phyloP scores from a whole-genome alignment of 164 flowering plant species.

The Umbilicus rupestris region DNA sequence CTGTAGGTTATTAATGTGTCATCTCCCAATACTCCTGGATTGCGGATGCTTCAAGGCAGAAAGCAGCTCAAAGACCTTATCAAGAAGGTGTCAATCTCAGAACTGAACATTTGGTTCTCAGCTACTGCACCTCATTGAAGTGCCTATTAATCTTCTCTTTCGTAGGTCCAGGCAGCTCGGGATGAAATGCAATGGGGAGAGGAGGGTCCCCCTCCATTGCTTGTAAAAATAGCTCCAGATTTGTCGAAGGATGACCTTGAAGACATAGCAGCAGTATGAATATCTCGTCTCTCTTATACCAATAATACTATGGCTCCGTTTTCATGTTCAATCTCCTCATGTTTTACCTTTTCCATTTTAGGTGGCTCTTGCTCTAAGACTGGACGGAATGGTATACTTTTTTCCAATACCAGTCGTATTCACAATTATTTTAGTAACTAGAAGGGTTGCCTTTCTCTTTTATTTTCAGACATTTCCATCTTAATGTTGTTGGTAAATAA shows the following conservation, averaged over 20 bases:
- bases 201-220: constrained; percentile 96
- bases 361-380: constrained; percentile 89
- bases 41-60: constrained; percentile 94
- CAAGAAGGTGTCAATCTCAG: constrained; percentile 49
- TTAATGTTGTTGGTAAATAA: background rate
- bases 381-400: constrained; percentile 86
- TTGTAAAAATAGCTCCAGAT: constrained; percentile 95
- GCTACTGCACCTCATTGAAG: background rate
- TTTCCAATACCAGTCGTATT: background rate
- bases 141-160: background rate
- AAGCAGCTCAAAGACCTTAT: constrained; percentile 93
- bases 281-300: background rate
- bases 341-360: constrained; percentile 21
- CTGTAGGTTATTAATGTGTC: constrained; percentile 88
- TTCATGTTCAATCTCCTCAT: constrained; percentile 6
- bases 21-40: constrained; percentile 96
- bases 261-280: constrained; percentile 91
- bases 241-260: constrained; percentile 90
- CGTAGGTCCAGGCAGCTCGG: constrained; percentile 93
- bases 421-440: background rate
- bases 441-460: background rate
- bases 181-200: constrained; percentile 99
- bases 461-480: background rate
- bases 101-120: background rate
- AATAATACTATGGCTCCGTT: background rate